Conservation (phyloP, 2,329 filamentous ascomycete species). For the Cercospora canescens region DNA sequence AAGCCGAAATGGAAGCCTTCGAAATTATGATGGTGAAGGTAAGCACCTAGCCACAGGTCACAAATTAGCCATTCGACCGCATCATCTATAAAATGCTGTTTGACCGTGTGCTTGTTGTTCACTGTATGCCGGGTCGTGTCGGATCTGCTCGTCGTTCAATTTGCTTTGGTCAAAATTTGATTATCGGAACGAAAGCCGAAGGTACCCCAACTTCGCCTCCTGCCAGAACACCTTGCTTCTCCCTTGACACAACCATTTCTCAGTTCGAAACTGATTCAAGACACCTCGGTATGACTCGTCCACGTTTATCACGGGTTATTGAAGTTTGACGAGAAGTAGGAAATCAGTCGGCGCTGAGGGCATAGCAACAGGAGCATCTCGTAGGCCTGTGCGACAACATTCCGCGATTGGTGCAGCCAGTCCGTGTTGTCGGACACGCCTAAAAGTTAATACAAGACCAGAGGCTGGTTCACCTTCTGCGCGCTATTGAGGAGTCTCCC, state of each 20-base stretch:
- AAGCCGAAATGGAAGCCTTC: constrained; percentile 28
- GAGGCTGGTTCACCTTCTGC: background rate
- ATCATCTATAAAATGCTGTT: background rate
- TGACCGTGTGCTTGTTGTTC: background rate
- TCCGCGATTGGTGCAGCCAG: background rate
- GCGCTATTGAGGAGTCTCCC: background rate
- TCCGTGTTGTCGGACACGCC: background rate
- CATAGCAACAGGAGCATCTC: background rate
- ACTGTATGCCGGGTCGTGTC: no score
- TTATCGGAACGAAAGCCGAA: background rate
- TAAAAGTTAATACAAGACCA: background rate
- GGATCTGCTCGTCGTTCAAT: background rate
- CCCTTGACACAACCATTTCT: background rate
- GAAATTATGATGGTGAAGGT: constrained; percentile 14
- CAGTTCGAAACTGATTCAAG: background rate
- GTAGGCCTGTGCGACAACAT: background rate
- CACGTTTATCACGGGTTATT: background rate
- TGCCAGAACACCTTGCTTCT: background rate
- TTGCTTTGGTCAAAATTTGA: background rate
- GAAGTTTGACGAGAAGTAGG: background rate
- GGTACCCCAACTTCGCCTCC: background rate
- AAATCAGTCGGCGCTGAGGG: background rate
- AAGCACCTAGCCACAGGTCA: background rate
- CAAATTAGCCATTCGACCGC: background rate
- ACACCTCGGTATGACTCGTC: background rate